Percentiles rank a stretch among this genome's conserved stretches.
Conservation (phyloP, 352 stramenopile species). For the Globisporangium echinulatum region DNA sequence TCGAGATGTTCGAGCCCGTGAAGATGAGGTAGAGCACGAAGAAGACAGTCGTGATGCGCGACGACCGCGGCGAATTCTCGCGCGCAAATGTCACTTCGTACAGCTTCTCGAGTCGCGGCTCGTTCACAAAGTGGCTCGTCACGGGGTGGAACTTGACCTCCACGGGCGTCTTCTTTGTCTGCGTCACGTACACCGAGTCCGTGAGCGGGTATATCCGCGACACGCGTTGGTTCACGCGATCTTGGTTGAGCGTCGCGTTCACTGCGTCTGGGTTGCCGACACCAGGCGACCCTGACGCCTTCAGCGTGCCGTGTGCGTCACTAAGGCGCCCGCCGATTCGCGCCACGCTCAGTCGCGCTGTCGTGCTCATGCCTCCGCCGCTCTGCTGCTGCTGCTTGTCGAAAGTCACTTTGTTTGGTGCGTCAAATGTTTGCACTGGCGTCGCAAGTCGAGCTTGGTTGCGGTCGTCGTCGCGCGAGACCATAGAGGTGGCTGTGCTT, state of each 20-base stretch:
- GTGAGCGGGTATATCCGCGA: constrained; percentile 71
- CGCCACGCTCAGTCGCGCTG: neutral
- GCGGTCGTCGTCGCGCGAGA: constrained; percentile 28
- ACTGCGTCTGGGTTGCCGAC: constrained; percentile 8
- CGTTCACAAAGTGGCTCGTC: constrained; percentile 66
- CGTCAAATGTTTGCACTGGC: constrained; percentile 8
- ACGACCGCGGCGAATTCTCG: constrained; percentile 64
- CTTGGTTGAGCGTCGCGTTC: constrained; percentile 40
- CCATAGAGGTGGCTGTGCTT: constrained; percentile 22
- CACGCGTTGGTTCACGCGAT: constrained; percentile 56
- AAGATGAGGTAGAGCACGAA: constrained; percentile 70
- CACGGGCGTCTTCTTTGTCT: constrained; percentile 71
- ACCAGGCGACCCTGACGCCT: neutral
- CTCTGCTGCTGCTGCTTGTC: neutral
- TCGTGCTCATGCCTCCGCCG: constrained; percentile 2
- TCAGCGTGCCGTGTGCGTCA: constrained; percentile 5
- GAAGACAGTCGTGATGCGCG: constrained; percentile 54
- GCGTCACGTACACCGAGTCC: constrained; percentile 58
- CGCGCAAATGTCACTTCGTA: constrained; percentile 80
- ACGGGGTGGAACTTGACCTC: constrained; percentile 75
- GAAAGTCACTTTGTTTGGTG: neutral
- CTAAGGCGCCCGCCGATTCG: constrained; percentile 1
- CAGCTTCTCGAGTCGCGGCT: constrained; percentile 64
- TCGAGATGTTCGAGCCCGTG: constrained; percentile 64
- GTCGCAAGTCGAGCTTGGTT: constrained; percentile 10